A percentile compares a stretch with the other conserved stretches of the same genome.
Conservation (phyloP, 176 grass and related monocot species). For the Cocos nucifera region DNA sequence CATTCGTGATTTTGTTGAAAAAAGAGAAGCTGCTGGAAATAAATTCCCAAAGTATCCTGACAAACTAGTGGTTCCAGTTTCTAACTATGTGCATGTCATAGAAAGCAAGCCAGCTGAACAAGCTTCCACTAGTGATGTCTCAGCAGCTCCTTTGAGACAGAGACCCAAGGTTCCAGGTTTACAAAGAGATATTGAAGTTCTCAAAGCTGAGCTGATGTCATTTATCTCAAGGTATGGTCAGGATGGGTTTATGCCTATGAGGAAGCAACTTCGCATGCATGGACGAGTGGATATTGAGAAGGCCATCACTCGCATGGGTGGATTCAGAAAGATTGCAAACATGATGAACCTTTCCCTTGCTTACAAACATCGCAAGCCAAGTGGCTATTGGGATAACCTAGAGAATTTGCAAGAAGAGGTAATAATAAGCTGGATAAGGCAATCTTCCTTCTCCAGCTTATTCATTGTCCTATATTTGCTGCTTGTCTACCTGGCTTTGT, state of each 20-base stretch:
- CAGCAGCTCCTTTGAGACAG: slow-evolving; percentile 29
- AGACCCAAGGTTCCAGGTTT: slow-evolving; percentile 75
- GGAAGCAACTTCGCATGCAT: slow-evolving; percentile 76
- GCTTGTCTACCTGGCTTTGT: too few relatives aligned
- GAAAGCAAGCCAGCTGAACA: slow-evolving; percentile 29
- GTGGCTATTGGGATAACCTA: slow-evolving; percentile 91
- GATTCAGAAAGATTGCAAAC: slow-evolving; percentile 73
- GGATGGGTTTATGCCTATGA: slow-evolving; percentile 92
- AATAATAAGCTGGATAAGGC: background rate
- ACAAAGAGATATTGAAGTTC: slow-evolving; percentile 68
- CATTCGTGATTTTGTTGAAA: slow-evolving; percentile 86
- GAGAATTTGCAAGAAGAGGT: slow-evolving; percentile 97
- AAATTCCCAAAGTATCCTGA: slow-evolving; percentile 13
- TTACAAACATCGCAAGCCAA: slow-evolving; percentile 87
- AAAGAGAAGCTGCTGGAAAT: slow-evolving; percentile 28
- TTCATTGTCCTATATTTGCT: too few relatives aligned
- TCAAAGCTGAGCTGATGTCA: slow-evolving; percentile 56
- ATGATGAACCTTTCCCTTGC: slow-evolving; percentile 78
- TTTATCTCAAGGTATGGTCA: slow-evolving; percentile 74
- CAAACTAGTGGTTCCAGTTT: slow-evolving; percentile 10
- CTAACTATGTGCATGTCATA: slow-evolving; percentile 7
- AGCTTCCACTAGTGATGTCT: slow-evolving; percentile 25
- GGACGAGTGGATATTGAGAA: slow-evolving; percentile 96
- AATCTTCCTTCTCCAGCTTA: too few relatives aligned
- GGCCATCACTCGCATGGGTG: slow-evolving; percentile 93